Percentiles rank a stretch among this genome's conserved stretches.
Conservation (phyloP, 352 stramenopile genomes). For the Thalassiosira livingstoniorum region DNA sequence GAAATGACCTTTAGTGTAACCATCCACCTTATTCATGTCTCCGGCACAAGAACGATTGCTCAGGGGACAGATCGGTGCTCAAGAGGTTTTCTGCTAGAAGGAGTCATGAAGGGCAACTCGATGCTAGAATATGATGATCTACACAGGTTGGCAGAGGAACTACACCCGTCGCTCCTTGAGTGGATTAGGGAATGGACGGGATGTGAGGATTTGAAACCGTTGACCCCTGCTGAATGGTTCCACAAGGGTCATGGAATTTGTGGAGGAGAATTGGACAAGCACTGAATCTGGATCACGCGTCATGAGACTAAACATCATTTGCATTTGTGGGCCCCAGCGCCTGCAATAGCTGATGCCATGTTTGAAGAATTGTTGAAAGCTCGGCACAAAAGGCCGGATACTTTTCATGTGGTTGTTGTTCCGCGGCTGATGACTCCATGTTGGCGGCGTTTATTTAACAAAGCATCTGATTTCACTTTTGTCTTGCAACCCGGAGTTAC, state of each 20-base stretch:
- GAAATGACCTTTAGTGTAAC: neutral
- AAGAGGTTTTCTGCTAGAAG: slow-evolving; percentile 41
- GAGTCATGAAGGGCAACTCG: slow-evolving; percentile 39
- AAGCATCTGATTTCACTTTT: slow-evolving; percentile 33
- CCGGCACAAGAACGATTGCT: slow-evolving; percentile 63
- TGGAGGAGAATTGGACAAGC: slow-evolving; percentile 13
- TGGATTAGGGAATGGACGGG: slow-evolving; percentile 28
- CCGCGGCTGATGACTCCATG: slow-evolving; percentile 27
- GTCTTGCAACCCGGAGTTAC: neutral
- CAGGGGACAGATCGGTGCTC: slow-evolving; percentile 62
- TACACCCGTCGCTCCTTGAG: slow-evolving; percentile 9
- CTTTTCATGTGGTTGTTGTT: slow-evolving; percentile 54
- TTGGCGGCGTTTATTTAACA: slow-evolving; percentile 35
- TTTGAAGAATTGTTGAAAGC: slow-evolving; percentile 59
- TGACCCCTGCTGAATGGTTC: slow-evolving; percentile 55
- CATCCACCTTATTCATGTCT: slow-evolving; percentile 56
- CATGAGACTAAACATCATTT: slow-evolving; percentile 8
- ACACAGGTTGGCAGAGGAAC: slow-evolving; percentile 19
- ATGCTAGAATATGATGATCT: slow-evolving; percentile 52
- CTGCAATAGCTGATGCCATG: slow-evolving; percentile 36
- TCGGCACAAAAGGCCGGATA: slow-evolving; percentile 40
- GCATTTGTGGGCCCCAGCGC: slow-evolving; percentile 59
- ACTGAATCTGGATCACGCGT: slow-evolving; percentile 54
- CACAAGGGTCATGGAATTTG: slow-evolving; percentile 35
- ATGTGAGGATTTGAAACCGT: neutral